phyloP scores from a whole-genome alignment of 208 protist species.

The Wallacemonas sp. region DNA sequence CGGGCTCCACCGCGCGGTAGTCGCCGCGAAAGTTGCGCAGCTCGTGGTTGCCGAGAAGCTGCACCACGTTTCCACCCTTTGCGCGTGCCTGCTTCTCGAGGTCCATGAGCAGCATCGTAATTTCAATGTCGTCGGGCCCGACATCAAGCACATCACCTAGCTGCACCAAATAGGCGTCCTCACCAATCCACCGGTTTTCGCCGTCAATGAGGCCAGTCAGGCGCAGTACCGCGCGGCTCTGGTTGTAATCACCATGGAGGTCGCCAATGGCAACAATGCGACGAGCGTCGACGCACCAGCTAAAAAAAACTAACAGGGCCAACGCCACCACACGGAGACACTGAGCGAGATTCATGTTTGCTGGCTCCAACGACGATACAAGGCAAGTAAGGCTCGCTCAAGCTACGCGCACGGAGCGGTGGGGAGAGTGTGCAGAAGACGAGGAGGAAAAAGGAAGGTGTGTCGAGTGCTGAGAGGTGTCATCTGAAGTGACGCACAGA shows the following conservation, averaged over 20 bases:
- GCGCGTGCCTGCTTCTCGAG: conserved; percentile 60
- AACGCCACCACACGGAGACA: background rate
- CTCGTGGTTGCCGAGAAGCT: conserved; percentile 93
- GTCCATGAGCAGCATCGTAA: conserved; percentile 79
- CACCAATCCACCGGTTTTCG: conserved; percentile 71
- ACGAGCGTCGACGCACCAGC: conserved; percentile 24
- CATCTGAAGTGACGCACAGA: no score
- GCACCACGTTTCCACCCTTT: conserved; percentile 74
- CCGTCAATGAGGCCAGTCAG: conserved; percentile 71
- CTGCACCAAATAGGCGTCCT: conserved; percentile 80
- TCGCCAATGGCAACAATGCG: conserved; percentile 81
- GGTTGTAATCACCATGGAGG: conserved; percentile 87
- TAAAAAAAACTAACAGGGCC: background rate
- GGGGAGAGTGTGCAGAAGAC: no score
- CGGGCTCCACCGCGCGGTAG: conserved; percentile 66
- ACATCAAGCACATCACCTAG: conserved; percentile 93
- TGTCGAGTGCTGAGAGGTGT: no score
- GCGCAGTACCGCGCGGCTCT: conserved; percentile 62
- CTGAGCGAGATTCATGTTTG: no score
- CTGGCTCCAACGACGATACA: no score
- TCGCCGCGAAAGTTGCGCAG: conserved; percentile 87
- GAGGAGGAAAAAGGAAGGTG: no score
- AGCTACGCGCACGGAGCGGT: background rate
- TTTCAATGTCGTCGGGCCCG: conserved; percentile 75
- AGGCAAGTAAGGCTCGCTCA: background rate